Conservation (phyloP, 2,329 filamentous ascomycete species). For the Aaosphaeria pasadenensis region DNA sequence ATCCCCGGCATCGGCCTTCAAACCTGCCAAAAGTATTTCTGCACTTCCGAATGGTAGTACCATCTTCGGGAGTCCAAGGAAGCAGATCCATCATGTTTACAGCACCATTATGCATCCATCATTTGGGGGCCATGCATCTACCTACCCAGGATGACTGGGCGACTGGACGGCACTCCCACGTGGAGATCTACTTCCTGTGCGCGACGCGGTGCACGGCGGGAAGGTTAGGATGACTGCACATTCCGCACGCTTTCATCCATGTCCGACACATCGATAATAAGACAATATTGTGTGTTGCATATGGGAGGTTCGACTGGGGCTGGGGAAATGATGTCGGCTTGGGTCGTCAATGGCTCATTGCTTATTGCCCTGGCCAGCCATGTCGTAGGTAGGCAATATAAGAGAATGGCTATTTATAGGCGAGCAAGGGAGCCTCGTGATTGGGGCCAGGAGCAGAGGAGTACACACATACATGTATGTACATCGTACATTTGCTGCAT, state of each 20-base stretch:
- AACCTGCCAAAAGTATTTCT: background rate
- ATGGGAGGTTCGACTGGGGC: too few relatives aligned
- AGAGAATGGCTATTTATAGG: constrained; percentile 27
- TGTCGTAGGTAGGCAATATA: constrained; percentile 35
- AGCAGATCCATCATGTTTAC: too few relatives aligned
- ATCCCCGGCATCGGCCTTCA: background rate
- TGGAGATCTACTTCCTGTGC: constrained; percentile 28
- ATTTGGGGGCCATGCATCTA: too few relatives aligned
- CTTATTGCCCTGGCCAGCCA: constrained; percentile 26
- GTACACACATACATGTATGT: too few relatives aligned
- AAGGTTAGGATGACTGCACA: constrained; percentile 3
- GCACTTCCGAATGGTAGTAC: background rate
- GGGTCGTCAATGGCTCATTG: constrained; percentile 9
- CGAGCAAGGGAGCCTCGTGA: constrained; percentile 6
- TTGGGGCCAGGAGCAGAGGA: constrained; percentile 17
- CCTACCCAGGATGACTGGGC: too few relatives aligned
- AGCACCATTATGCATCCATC: too few relatives aligned
- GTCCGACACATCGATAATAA: background rate
- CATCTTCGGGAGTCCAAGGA: too few relatives aligned
- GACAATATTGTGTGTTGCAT: too few relatives aligned
- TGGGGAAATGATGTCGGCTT: constrained; percentile 2
- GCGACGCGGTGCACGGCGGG: constrained; percentile 17
- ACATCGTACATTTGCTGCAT: too few relatives aligned
- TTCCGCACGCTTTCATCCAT: background rate
- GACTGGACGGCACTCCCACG: constrained; percentile 21